These are phyloP conservation scores for Gossypium raimondii DNA, from an alignment of 345 rosid genomes.

Conservation along the genomic window DNA sequence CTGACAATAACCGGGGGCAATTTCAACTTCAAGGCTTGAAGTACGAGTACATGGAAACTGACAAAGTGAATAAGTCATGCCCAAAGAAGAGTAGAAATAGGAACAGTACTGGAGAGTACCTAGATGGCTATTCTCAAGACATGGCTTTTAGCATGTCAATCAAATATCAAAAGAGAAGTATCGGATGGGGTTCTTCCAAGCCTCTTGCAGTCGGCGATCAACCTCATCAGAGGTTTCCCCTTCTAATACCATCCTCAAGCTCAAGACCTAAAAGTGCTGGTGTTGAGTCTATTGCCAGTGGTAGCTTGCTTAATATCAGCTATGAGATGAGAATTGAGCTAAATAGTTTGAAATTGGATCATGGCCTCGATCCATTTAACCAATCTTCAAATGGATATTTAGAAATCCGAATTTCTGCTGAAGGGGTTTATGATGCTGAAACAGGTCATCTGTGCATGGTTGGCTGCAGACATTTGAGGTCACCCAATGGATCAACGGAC, in stretches of 20 bases:
- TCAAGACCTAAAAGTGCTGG: neutral
- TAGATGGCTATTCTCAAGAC: constrained; percentile 30
- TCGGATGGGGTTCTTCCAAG: constrained; percentile 24
- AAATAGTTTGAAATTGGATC: too few relatives aligned
- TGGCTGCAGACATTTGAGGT: constrained; percentile 36
- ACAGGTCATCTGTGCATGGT: constrained; percentile 52
- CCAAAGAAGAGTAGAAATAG: constrained; percentile 8
- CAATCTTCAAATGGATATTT: neutral
- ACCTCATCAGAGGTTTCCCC: constrained; percentile 5
- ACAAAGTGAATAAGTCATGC: constrained; percentile 29
- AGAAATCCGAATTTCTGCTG: constrained; percentile 33
- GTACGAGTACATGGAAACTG: constrained; percentile 37
- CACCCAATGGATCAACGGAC: constrained; percentile 24
- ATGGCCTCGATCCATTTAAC: neutral
- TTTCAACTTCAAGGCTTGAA: constrained; percentile 22
- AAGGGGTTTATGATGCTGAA: constrained; percentile 42
- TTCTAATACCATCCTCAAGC: constrained; percentile 4
- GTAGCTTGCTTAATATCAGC: constrained; percentile 26
- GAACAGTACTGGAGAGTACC: constrained; percentile 24
- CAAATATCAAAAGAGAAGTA: constrained; percentile 14
- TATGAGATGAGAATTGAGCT: constrained; percentile 27
- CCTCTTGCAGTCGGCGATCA: constrained; percentile 39
- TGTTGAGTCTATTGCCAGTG: neutral
- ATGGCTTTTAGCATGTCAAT: constrained; percentile 27
- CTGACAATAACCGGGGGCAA: neutral